Base-by-base conservation (phyloP, 2,329 filamentous ascomycete genomes). In the Penicillium sp. region DNA sequence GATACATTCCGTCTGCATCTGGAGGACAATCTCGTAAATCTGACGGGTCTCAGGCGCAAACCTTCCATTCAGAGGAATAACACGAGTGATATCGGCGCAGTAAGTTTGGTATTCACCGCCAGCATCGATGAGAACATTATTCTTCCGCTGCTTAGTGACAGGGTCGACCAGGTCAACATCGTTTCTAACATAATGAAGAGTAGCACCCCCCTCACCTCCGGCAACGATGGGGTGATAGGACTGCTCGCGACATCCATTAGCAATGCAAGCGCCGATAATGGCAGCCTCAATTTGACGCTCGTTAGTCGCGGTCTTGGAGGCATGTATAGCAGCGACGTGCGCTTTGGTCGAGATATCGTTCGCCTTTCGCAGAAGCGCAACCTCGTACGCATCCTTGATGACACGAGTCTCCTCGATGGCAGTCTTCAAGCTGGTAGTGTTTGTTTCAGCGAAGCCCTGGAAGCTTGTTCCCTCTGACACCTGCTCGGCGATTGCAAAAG, bases 221-320 rank as follows among this genome's bases (percentile, higher is more conserved):
- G 87, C 91, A 40, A 87, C 88, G 59, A 98, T 96, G n/a, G 89
- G 80, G 41, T 84, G 81, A 65, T 98, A 98, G 0, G 91, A 83
- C 72, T 95, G 87, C 44, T 81, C 75, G 55, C 85, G 85, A 3
- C 87, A 85, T 54, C 85, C 86, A 45, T 78, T 75, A 7, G 83
- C 77, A 43, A 87, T 82, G 65, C 88, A 95, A 21, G 80, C 79
- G 31, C 81, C 77, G 22, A 84, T 73, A 64, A 95, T 95, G 10
- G 84, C 73, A 38, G 86, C 88, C 64, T 95, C 86, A 24, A 95
- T 78, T 58, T 96, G 82, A 32, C 86, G 81, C 72, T 98, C 91
- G 59, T 87, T 94, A 17, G 69, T 75, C 53, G 90, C 80, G 1
- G 66, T 64, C 21, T 76, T 75, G 21, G 93, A 75, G 2, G 76